Evolutionary conservation across 2,329 filamentous ascomycete genomes (phyloP), one percentile per base, ranked within the genome.

Genomic region (Diaporthe citrichinensis): DNA sequence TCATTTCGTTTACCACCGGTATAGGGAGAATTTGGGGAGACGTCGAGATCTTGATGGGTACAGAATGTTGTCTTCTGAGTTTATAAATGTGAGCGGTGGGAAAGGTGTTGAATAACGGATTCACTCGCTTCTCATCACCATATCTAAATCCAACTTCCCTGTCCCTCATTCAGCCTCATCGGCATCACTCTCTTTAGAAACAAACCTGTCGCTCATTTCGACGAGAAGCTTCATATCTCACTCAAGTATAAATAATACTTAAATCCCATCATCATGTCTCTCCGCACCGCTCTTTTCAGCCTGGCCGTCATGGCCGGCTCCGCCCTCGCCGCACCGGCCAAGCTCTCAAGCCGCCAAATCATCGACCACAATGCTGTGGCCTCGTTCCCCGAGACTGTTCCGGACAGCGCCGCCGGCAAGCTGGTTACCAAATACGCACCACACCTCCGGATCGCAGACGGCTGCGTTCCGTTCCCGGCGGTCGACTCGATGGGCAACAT

Each of bases 401-500:
- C 83, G 9, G 76, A 78, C 23, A 80, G 78, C 71, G 78, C 78
- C 10, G 76, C 79, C 49, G 82, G 83, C 34, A 72, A 74, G 34
- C 74, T 82, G 39, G 83, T 82, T 68, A 78, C 81, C n/a, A 83
- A 82, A 78, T 83, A 82, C 78, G 82, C 83, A 78, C 83, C 83
- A 15, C 83, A 79, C 75, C 78, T 84, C 5, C 79, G 89, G 17
- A 87, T 91, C 8, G 84, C 85, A 31, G 89, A 89, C 78, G 90
- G 90, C 59, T 92, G 90, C 75, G 89, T 91, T 8, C 89, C 89
- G 0, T 92, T 89, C 78, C 89, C 90, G 0, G 90, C 87, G 1
- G 89, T 92, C 1, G 87, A 91, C 77, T 85, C 85, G 1, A 80
- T 83, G 0, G 90, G 90, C 58, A 80, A 81, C 73, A 80, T 80